Conservation (phyloP, 164 flowering plant genomes). For the Aristolochia californica region DNA sequence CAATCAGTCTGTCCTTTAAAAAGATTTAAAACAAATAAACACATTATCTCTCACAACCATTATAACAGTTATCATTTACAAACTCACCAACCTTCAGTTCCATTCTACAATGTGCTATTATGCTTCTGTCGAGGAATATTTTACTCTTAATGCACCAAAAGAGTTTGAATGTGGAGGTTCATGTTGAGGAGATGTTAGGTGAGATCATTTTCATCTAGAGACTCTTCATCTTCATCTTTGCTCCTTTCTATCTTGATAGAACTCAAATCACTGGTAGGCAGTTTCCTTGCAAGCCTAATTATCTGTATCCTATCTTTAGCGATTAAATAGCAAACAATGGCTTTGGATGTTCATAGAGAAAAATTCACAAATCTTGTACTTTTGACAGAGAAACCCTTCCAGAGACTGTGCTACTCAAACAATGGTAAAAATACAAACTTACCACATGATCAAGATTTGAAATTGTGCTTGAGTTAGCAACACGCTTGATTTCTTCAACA, state of each 20-base stretch:
- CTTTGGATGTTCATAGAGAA: too few species aligned
- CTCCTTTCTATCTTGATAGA: constrained; percentile 22
- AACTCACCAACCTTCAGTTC: neutral
- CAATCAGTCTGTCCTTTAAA: constrained; percentile 79
- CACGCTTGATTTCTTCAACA: constrained; percentile 74
- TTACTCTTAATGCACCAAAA: too few species aligned
- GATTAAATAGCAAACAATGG: neutral
- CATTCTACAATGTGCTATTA: too few species aligned
- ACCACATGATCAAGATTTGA: constrained; percentile 78
- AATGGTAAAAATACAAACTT: constrained; percentile 8
- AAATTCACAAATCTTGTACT: neutral
- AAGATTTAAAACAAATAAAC: constrained; percentile 21
- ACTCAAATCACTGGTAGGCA: constrained; percentile 80
- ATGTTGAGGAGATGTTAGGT: constrained; percentile 25
- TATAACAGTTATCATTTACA: neutral
- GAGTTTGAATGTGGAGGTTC: neutral
- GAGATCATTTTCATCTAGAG: constrained; percentile 82
- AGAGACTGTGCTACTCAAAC: neutral
- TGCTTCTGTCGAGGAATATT: too few species aligned
- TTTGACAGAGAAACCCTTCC: too few species aligned
- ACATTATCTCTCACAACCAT: neutral
- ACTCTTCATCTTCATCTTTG: constrained; percentile 28
- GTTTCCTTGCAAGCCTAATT: constrained; percentile 79
- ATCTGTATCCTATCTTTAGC: constrained; percentile 35
- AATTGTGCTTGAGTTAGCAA: constrained; percentile 65